phyloP scores from a whole-genome alignment of 1,139 yeast species.

The Fermentozyma sake region DNA sequence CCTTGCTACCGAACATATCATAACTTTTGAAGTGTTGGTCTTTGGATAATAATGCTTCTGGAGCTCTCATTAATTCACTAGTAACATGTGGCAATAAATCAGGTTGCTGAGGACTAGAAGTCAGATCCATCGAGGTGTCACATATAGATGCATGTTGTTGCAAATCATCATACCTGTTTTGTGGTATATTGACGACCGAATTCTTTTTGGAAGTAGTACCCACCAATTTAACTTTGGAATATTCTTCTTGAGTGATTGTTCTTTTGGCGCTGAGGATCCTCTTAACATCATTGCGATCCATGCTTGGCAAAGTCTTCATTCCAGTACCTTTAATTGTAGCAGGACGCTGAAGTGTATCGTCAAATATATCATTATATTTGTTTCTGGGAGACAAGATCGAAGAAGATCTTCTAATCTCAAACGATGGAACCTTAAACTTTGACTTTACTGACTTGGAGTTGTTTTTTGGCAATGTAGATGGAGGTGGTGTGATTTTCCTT shows the following conservation, averaged over 20 bases:
- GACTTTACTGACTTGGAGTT: constrained; percentile 13
- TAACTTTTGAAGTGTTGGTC: constrained; percentile 38
- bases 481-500: no score
- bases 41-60: constrained; percentile 27
- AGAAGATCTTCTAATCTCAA: constrained; percentile 37
- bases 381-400: constrained; percentile 35
- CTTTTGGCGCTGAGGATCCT: constrained; percentile 37
- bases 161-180: constrained; percentile 24
- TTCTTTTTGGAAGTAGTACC: constrained; percentile 25
- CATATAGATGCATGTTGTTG: constrained; percentile 42
- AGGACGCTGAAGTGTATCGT: constrained; percentile 24
- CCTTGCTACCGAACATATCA: constrained; percentile 12
- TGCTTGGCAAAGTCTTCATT: constrained; percentile 43
- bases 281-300: constrained; percentile 46
- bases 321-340: constrained; percentile 40
- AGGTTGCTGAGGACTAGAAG: constrained; percentile 8
- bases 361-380: constrained; percentile 41
- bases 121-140: constrained; percentile 25
- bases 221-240: constrained; percentile 30
- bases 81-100: constrained; percentile 29
- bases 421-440: constrained; percentile 40
- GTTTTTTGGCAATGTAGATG: no score
- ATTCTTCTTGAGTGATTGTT: constrained; percentile 41
- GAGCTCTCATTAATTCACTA: constrained; percentile 31
- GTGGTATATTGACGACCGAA: constrained; percentile 28